Conservation (phyloP, 2,329 filamentous ascomycete species). For the Rhynchosporium secalis region DNA sequence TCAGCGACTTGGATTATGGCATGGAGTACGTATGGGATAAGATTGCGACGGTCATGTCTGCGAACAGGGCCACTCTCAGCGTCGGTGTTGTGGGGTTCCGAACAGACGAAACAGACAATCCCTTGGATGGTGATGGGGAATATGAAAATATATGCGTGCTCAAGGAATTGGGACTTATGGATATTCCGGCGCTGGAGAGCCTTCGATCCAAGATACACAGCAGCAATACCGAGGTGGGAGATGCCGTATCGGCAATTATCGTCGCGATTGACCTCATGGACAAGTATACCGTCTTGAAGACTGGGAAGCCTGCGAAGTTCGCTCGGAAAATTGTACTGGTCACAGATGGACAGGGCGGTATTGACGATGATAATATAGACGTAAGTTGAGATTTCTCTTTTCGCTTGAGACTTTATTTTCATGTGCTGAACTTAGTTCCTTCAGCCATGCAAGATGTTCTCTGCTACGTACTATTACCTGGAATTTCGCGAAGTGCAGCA, state of each 20-base stretch:
- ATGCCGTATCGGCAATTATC: conserved; percentile 85
- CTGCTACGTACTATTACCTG: no score
- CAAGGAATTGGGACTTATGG: conserved; percentile 62
- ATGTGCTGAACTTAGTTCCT: no score
- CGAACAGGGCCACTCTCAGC: conserved; percentile 69
- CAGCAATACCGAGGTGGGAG: conserved; percentile 68
- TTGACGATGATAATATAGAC: conserved; percentile 71
- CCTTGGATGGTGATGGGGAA: conserved; percentile 61
- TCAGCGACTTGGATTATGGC: conserved; percentile 84
- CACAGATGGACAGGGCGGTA: conserved; percentile 73
- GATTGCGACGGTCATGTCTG: conserved; percentile 69
- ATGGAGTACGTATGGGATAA: conserved; percentile 96
- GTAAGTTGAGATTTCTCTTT: not conserved
- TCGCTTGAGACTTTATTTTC: not conserved
- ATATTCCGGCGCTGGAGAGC: conserved; percentile 66
- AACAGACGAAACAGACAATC: conserved; percentile 74
- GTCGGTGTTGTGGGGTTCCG: conserved; percentile 81
- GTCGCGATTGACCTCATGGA: conserved; percentile 85
- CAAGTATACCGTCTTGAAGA: conserved; percentile 67
- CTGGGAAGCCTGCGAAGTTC: conserved; percentile 61
- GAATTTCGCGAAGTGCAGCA: not conserved
- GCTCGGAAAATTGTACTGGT: conserved; percentile 78
- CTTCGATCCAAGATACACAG: conserved; percentile 65
- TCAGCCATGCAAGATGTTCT: not conserved
- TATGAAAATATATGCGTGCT: conserved; percentile 83